phyloP scores from a whole-genome alignment of 352 stramenopile genomes.

The Globisporangium rhizosaccharum region DNA sequence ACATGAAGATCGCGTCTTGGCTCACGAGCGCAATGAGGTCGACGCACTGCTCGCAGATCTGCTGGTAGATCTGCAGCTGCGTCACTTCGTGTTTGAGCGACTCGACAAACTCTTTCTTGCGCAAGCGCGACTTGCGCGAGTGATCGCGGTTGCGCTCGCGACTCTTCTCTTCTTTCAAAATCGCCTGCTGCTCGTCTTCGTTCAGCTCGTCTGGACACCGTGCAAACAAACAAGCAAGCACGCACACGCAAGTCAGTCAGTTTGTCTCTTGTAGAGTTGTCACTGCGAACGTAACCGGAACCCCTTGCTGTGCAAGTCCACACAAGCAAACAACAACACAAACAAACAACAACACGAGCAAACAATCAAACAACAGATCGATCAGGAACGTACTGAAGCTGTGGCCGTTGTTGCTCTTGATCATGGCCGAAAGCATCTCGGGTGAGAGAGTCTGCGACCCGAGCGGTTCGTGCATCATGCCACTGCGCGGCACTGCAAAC shows the following conservation, averaged over 20 bases:
- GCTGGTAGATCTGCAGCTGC: slow-evolving; percentile 82
- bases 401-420: slow-evolving; percentile 68
- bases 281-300: not conserved
- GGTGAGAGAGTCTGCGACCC: slow-evolving; percentile 75
- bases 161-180: slow-evolving; percentile 81
- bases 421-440: slow-evolving; percentile 77
- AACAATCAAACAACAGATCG: not conserved
- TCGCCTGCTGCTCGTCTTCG: slow-evolving; percentile 71
- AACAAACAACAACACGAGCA: not conserved
- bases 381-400: slow-evolving; percentile 34
- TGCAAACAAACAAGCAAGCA: slow-evolving; percentile 2
- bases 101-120: slow-evolving; percentile 95
- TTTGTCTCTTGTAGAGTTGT: not conserved
- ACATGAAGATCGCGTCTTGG: slow-evolving; percentile 60
- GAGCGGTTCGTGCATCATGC: slow-evolving; percentile 31
- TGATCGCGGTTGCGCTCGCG: slow-evolving; percentile 93
- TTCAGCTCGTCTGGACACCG: slow-evolving; percentile 57
- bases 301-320: not conserved
- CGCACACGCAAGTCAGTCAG: not conserved
- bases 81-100: slow-evolving; percentile 87
- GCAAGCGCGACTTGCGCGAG: slow-evolving; percentile 91
- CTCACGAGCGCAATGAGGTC: slow-evolving; percentile 76
- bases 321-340: too few species aligned
- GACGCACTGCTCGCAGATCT: slow-evolving; percentile 78
- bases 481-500: slow-evolving; percentile 6